Percentiles rank a stretch among this genome's conserved stretches.
Evolutionary conservation across 2,329 filamentous ascomycete species (phyloP).

Genomic region (Eutypa lata): DNA sequence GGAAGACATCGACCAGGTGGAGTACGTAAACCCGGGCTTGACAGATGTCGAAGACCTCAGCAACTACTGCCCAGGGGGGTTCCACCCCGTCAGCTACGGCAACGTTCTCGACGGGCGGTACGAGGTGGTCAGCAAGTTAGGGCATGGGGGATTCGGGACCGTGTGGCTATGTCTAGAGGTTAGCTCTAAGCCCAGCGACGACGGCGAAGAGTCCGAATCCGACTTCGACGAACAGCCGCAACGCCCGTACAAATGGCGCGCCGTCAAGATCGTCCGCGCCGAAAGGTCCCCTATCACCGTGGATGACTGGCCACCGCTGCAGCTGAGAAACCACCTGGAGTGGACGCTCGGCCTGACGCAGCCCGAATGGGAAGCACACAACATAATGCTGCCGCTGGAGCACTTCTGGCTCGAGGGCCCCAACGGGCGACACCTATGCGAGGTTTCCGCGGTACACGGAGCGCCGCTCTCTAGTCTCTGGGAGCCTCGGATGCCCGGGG

Average conservation of each 20-base stretch:
- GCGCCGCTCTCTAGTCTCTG: not conserved
- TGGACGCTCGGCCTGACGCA: not conserved
- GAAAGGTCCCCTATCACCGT: not conserved
- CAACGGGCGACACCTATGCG: conserved; percentile 6
- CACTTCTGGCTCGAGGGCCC: conserved; percentile 9
- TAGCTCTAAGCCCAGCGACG: not conserved
- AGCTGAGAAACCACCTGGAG: not conserved
- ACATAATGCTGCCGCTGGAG: conserved; percentile 3
- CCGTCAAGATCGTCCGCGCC: not conserved
- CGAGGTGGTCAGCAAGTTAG: not conserved
- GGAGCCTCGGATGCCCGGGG: not conserved
- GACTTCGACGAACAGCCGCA: not conserved
- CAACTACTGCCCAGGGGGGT: not conserved
- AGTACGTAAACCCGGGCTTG: conserved; percentile 2
- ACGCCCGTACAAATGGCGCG: not conserved
- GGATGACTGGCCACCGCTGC: not conserved
- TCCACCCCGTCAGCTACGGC: not conserved
- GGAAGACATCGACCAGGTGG: no score
- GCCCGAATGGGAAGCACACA: conserved; percentile 1
- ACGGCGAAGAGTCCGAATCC: not conserved
- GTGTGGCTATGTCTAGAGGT: not conserved
- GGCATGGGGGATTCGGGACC: not conserved
- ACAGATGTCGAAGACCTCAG: not conserved
- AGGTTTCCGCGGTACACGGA: conserved; percentile 1
- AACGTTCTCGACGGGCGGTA: not conserved